A percentile compares a stretch with the other conserved stretches of the same genome.
These are phyloP conservation scores for Russula sp. DNA, from an alignment of 768 basidiomycete species.

Conservation along the genomic window DNA sequence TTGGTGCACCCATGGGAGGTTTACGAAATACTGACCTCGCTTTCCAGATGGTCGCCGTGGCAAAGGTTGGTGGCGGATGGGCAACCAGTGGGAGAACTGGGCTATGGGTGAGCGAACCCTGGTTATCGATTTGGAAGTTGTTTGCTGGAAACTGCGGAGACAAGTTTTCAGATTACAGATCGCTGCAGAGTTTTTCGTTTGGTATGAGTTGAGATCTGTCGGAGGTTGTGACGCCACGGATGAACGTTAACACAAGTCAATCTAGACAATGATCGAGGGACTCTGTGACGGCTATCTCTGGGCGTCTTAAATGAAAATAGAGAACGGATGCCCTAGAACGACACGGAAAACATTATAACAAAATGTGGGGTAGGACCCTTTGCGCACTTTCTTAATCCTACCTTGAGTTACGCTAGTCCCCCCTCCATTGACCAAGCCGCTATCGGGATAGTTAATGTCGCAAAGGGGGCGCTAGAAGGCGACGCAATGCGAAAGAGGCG, in stretches of 20 bases:
- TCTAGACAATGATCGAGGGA: slow-evolving; percentile 26
- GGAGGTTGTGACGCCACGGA: slow-evolving; percentile 19
- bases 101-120: slow-evolving; percentile 20
- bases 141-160: slow-evolving; percentile 18
- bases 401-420: slow-evolving; percentile 9
- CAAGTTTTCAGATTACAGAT: slow-evolving; percentile 21
- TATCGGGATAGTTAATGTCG: slow-evolving; percentile 24
- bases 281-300: slow-evolving; percentile 18
- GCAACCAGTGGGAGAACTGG: slow-evolving; percentile 22
- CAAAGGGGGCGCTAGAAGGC: slow-evolving; percentile 20
- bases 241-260: slow-evolving; percentile 18
- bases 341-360: slow-evolving; percentile 17
- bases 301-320: slow-evolving; percentile 9
- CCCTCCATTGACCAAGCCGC: slow-evolving; percentile 15
- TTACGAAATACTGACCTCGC: slow-evolving; percentile 21
- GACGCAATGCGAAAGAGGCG: slow-evolving; percentile 28
- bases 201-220: slow-evolving; percentile 18
- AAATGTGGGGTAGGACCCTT: slow-evolving; percentile 22
- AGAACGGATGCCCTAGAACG: slow-evolving; percentile 20
- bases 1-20: slow-evolving; percentile 12
- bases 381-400: slow-evolving; percentile 1
- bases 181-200: slow-evolving; percentile 13
- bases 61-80: slow-evolving; percentile 16
- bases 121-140: slow-evolving; percentile 26
- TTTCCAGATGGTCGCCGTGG: slow-evolving; percentile 9